Percentiles rank a stretch among this genome's conserved stretches.
phyloP scores from a whole-genome alignment of 2,329 filamentous ascomycete species.

The Xylariaceae sp. region DNA sequence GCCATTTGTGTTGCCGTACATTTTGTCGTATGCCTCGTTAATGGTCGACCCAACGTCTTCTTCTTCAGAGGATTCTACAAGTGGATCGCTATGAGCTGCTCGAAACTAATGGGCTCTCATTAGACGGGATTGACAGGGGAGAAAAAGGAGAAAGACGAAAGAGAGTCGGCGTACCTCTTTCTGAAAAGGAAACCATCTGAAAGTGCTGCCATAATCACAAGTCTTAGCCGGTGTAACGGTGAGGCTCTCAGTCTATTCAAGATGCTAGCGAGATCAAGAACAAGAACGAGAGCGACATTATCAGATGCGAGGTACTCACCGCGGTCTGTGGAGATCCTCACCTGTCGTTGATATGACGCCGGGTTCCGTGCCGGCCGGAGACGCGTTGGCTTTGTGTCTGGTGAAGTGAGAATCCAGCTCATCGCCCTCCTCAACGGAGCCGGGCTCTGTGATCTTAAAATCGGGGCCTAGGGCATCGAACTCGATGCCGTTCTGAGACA shows the following conservation, averaged over 20 bases:
- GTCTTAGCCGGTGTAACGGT: conserved; percentile 14
- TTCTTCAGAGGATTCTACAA: conserved; percentile 53
- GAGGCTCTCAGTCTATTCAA: background rate
- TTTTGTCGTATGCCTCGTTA: conserved; percentile 54
- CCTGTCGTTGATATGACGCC: conserved; percentile 29
- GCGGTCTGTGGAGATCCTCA: conserved; percentile 29
- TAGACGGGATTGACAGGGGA: conserved; percentile 12
- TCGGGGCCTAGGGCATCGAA: conserved; percentile 62
- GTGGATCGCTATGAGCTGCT: conserved; percentile 40
- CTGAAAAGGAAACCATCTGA: conserved; percentile 48
- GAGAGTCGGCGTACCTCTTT: conserved; percentile 42
- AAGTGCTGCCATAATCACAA: conserved; percentile 27
- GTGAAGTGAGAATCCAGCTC: conserved; percentile 54
- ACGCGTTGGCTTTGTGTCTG: conserved; percentile 43
- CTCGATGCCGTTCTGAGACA: conserved; percentile 60
- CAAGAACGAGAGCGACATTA: too few relatives aligned
- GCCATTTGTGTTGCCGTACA: conserved; percentile 51
- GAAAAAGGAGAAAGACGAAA: background rate
- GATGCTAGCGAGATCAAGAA: background rate
- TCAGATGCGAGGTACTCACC: conserved; percentile 21
- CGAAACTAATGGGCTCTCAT: conserved; percentile 39
- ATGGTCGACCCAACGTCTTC: conserved; percentile 49
- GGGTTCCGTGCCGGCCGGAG: conserved; percentile 42
- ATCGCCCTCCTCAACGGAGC: conserved; percentile 47
- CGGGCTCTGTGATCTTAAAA: conserved; percentile 36